These are phyloP conservation scores for Aspergillus indologenus DNA, from an alignment of 495 filamentous ascomycete species.

Conservation along the genomic window DNA sequence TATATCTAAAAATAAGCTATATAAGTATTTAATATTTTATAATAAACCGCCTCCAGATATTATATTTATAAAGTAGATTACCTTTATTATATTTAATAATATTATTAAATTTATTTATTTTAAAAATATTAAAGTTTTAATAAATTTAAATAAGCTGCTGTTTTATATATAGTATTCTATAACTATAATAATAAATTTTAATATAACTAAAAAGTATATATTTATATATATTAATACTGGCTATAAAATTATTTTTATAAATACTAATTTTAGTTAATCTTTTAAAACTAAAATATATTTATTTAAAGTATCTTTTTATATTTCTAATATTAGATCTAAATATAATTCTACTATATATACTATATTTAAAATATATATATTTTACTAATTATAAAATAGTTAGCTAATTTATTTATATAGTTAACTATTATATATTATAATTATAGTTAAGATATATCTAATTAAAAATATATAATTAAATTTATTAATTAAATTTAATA, in stretches of 20 bases:
- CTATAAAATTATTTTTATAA: no score
- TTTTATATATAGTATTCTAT: background rate
- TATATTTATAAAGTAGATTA: background rate
- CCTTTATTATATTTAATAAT: background rate
- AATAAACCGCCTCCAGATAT: background rate
- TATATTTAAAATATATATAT: conserved; percentile 10
- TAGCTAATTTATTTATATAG: background rate
- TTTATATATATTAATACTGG: no score
- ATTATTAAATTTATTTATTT: background rate
- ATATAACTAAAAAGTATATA: no score
- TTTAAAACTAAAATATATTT: no score
- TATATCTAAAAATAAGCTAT: background rate
- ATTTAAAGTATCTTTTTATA: no score
- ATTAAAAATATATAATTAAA: no score
- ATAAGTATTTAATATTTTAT: background rate
- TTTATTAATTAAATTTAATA: no score
- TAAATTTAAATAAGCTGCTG: background rate
- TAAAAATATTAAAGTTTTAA: background rate
- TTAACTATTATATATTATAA: no score
- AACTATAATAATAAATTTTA: no score
- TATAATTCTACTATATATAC: background rate
- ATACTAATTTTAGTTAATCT: no score
- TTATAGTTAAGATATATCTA: no score
- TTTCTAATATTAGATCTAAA: no score
- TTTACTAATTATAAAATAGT: background rate